These are phyloP conservation scores for Sclerotinia borealis DNA, from an alignment of 2,329 filamentous ascomycete species.

Conservation along the genomic window DNA sequence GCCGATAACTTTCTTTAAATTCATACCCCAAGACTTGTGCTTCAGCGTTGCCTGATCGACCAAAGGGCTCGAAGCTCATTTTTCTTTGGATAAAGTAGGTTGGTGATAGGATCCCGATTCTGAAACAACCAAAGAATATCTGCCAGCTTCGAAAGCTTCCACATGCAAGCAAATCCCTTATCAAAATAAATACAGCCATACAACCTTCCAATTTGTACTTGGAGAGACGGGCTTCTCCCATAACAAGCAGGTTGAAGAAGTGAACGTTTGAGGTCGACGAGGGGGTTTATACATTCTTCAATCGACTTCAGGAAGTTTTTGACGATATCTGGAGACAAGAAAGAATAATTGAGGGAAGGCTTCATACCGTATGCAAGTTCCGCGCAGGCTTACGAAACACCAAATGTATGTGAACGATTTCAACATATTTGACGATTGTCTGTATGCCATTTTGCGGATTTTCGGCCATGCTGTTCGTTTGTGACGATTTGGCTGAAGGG, in stretches of 20 bases:
- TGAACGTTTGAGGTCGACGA: background rate
- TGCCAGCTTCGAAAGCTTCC: slow-evolving; percentile 17
- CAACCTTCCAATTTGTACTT: background rate
- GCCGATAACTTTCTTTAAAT: slow-evolving; percentile 9
- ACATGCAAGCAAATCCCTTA: background rate
- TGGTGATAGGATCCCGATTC: slow-evolving; percentile 14
- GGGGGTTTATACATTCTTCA: slow-evolving; percentile 2
- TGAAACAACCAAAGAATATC: slow-evolving; percentile 18
- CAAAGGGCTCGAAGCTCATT: slow-evolving; percentile 22
- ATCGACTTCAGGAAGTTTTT: background rate
- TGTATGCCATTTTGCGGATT: background rate
- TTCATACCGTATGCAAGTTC: slow-evolving; percentile 26
- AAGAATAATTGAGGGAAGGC: slow-evolving; percentile 10
- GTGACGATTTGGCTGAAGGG: background rate
- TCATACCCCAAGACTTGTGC: slow-evolving; percentile 11
- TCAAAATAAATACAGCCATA: slow-evolving; percentile 6
- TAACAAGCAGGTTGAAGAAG: background rate
- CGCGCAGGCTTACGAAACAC: slow-evolving; percentile 28
- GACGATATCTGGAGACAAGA: slow-evolving; percentile 9
- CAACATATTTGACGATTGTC: slow-evolving; percentile 1
- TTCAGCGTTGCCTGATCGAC: slow-evolving; percentile 26
- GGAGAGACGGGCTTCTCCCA: slow-evolving; percentile 8
- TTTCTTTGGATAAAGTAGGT: slow-evolving; percentile 5
- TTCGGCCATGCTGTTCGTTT: background rate
- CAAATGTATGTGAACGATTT: slow-evolving; percentile 29